These are phyloP conservation scores for Colletotrichum liaoningense DNA, from an alignment of 2,329 filamentous ascomycete genomes.

Conservation along the genomic window DNA sequence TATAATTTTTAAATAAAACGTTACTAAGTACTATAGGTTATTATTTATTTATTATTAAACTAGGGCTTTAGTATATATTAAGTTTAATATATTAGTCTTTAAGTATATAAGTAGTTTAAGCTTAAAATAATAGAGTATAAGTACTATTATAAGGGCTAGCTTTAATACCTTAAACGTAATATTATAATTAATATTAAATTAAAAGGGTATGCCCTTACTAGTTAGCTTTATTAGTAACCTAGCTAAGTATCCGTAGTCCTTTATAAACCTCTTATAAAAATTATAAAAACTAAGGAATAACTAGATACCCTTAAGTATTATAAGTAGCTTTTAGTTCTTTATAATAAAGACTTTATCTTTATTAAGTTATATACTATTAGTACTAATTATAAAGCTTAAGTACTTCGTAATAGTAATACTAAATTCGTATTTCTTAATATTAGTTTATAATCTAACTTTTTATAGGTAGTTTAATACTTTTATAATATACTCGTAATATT, in stretches of 20 bases:
- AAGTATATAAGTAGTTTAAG: no score
- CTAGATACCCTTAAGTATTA: background rate
- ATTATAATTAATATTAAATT: no score
- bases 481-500: no score
- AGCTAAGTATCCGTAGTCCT: rapidly evolving
- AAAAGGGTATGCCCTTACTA: no score
- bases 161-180: no score
- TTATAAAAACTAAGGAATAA: background rate
- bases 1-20: background rate
- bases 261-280: background rate
- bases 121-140: no score
- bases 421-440: background rate
- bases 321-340: background rate
- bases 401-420: background rate
- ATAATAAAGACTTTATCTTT: background rate
- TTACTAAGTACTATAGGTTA: rapidly evolving
- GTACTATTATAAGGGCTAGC: rapidly evolving
- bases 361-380: background rate
- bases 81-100: background rate
- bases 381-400: background rate
- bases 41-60: background rate
- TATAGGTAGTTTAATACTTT: no score
- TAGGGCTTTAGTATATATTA: background rate
- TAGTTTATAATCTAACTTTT: background rate
- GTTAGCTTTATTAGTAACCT: no score